These are phyloP conservation scores for Musa beccarii DNA, from an alignment of 176 grass and related monocot species.

Conservation along the genomic window DNA sequence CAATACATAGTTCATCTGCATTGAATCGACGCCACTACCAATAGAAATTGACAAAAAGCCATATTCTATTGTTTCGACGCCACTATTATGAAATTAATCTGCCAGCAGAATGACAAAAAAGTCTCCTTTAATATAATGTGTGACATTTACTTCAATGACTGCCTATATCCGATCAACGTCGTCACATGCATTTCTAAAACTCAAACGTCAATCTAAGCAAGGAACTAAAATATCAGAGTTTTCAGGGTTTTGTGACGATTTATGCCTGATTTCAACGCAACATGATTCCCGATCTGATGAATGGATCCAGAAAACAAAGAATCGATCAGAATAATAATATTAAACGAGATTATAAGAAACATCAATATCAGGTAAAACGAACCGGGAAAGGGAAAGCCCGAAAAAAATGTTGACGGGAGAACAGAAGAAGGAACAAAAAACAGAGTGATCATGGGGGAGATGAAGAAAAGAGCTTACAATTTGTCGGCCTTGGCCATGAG, in stretches of 20 bases:
- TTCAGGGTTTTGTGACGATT: neutral
- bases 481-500: constrained; percentile 91
- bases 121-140: neutral
- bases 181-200: neutral
- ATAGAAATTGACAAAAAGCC: neutral
- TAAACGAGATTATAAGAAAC: neutral
- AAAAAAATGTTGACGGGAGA: neutral
- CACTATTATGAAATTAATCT: neutral
- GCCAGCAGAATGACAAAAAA: neutral
- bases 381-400: neutral
- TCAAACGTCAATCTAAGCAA: neutral
- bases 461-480: constrained; percentile 32
- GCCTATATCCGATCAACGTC: neutral
- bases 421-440: neutral
- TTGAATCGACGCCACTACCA: neutral
- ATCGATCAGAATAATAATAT: neutral
- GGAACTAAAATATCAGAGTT: neutral
- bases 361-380: neutral
- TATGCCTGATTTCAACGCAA: neutral
- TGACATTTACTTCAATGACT: neutral
- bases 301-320: neutral
- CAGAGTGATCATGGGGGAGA: neutral
- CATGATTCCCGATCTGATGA: neutral
- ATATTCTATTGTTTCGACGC: neutral
- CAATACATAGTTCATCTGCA: neutral